phyloP scores from a whole-genome alignment of 1,284 basidiomycete species.

The Fomitopsis betulina region DNA sequence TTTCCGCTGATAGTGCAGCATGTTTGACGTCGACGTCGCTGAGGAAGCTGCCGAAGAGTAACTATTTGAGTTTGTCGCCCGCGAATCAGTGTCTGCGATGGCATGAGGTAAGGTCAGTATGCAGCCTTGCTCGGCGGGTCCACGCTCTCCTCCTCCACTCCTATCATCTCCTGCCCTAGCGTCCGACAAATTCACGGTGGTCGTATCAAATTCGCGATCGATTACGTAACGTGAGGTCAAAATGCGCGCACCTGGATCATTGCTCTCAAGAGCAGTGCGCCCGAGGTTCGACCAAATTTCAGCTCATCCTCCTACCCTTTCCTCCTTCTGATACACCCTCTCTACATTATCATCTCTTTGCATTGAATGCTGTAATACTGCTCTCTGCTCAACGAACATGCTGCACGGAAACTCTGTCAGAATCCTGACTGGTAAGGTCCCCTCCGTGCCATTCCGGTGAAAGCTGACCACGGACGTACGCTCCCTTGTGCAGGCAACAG shows the following conservation, averaged over 20 bases:
- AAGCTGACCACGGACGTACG: conserved; percentile 10
- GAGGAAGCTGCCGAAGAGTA: neutral
- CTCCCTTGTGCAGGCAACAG: conserved; percentile 74
- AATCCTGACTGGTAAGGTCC: conserved; percentile 77
- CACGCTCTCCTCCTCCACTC: neutral
- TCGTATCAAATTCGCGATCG: neutral
- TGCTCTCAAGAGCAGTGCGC: conserved; percentile 12
- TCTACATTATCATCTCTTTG: conserved; percentile 12
- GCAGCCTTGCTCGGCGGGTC: neutral
- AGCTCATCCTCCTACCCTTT: conserved; percentile 10
- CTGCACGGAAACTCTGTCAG: conserved; percentile 93
- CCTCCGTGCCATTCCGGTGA: conserved; percentile 3
- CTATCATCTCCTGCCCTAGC: neutral
- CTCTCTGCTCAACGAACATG: conserved; percentile 40
- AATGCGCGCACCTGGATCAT: conserved; percentile 25
- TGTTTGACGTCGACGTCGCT: neutral
- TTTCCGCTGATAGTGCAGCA: neutral
- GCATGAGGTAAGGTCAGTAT: neutral
- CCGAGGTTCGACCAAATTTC: conserved; percentile 7
- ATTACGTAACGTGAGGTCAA: conserved; percentile 15
- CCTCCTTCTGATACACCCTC: conserved; percentile 1
- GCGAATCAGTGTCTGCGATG: neutral
- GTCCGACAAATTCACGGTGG: neutral
- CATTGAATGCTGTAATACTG: conserved; percentile 27
- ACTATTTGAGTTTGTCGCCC: neutral